These are phyloP conservation scores for Trametes cinnabarina DNA, from an alignment of 768 basidiomycete genomes.

Conservation along the genomic window DNA sequence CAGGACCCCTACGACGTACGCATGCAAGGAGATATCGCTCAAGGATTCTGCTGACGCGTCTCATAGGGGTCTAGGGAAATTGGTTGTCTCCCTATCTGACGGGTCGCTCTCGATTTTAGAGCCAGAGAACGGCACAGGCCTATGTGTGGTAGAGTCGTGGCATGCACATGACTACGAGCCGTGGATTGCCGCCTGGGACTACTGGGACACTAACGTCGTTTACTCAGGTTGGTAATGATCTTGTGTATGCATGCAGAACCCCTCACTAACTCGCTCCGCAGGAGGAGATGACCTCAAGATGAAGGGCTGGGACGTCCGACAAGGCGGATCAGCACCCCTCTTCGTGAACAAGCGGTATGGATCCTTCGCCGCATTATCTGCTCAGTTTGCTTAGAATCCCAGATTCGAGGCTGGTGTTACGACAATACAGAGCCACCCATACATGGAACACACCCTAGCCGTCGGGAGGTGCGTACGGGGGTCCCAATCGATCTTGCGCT, in stretches of 20 bases:
- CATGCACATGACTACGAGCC: slow-evolving; percentile 91
- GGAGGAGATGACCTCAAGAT: slow-evolving; percentile 91
- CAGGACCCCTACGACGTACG: slow-evolving; percentile 47
- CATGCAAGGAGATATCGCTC: no score
- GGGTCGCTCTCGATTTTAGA: slow-evolving; percentile 66
- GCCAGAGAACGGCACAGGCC: slow-evolving; percentile 42
- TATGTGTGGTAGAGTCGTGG: slow-evolving; percentile 61
- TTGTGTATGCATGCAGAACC: background rate
- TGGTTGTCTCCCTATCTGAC: slow-evolving; percentile 82
- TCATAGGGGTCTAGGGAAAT: slow-evolving; percentile 47
- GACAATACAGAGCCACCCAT: slow-evolving; percentile 80
- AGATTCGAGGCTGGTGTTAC: slow-evolving; percentile 95
- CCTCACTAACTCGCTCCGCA: slow-evolving; percentile 28
- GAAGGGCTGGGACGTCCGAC: slow-evolving; percentile 88
- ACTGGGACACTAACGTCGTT: slow-evolving; percentile 75
- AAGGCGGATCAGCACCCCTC: slow-evolving; percentile 54
- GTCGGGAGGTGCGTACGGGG: slow-evolving; percentile 80
- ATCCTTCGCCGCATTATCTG: background rate
- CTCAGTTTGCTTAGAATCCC: slow-evolving; percentile 4
- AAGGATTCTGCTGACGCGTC: background rate
- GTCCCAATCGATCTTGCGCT: no score
- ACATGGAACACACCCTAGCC: slow-evolving; percentile 76
- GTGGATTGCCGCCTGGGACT: slow-evolving; percentile 91
- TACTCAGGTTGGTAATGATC: slow-evolving; percentile 76
- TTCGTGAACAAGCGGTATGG: slow-evolving; percentile 72